Percentiles rank a stretch among this genome's conserved stretches.
Evolutionary conservation across 495 filamentous ascomycete genomes (phyloP).

Genomic region (Aspergillus bridgeri): DNA sequence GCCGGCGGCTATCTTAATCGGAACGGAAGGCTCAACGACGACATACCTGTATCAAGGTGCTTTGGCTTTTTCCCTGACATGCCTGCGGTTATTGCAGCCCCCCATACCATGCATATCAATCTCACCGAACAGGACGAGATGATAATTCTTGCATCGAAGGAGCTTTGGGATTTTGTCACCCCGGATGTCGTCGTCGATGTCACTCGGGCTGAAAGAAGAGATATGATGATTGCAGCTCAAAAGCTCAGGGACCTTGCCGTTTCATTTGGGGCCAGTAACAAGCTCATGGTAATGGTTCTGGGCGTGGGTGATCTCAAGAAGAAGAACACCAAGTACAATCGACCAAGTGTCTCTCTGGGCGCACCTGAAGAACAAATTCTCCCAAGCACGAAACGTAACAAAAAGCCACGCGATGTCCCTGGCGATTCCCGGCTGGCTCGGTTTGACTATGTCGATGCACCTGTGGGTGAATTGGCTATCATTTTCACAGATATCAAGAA

Average conservation of each 20-base stretch:
- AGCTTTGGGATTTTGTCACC: constrained; percentile 91
- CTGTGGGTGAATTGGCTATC: constrained; percentile 83
- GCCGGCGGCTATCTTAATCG: constrained; percentile 94
- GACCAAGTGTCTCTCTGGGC: constrained; percentile 76
- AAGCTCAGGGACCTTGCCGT: constrained; percentile 94
- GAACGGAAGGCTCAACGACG: constrained; percentile 88
- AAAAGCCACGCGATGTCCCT: constrained; percentile 62
- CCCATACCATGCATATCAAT: constrained; percentile 72
- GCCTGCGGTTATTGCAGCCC: constrained; percentile 89
- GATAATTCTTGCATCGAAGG: constrained; percentile 84
- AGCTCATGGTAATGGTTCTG: constrained; percentile 98
- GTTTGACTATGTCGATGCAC: constrained; percentile 88
- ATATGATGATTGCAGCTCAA: constrained; percentile 95
- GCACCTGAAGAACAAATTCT: constrained; percentile 67
- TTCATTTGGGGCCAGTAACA: constrained; percentile 85
- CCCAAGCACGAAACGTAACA: constrained; percentile 58
- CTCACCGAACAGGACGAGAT: constrained; percentile 91
- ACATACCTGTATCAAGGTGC: constrained; percentile 84
- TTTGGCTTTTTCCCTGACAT: constrained; percentile 93
- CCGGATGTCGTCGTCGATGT: constrained; percentile 90
- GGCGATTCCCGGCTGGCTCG: constrained; percentile 78
- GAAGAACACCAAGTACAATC: constrained; percentile 65
- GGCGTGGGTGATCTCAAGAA: constrained; percentile 87
- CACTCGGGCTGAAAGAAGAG: constrained; percentile 73
- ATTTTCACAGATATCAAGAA: constrained; percentile 99